Base-by-base conservation (phyloP, 257 asterid genomes). In the Solanum corneliomulleri region DNA sequence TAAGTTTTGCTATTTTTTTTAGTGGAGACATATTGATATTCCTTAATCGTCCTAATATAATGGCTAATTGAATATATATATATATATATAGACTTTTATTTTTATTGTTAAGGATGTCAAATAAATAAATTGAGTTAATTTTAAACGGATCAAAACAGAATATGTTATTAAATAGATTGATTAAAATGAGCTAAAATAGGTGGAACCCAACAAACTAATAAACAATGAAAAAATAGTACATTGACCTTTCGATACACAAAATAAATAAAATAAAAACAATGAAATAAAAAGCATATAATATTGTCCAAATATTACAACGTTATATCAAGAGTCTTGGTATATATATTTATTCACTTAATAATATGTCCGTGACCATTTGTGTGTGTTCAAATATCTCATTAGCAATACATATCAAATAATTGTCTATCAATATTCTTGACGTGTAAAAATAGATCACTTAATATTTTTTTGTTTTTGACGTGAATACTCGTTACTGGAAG, bases 1-100 rank as follows among this genome's bases (percentile, higher is more conserved):
- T 18, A 56, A 56, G 1, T 56, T 56, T 20, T 11, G 21, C 1
- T 0, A 7, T 20, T 2, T 3, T 18, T 2, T 1, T 18, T 4
- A 56, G 1, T 7, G n/a, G 5, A 0, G 5, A 56, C 11, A 56
- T 56, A 18, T 20, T 56, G 23, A 20, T 18, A 56, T 60, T 60
- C 21, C 68, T 60, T 21, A 3, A 58, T 20, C 1, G 1, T 58
- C 6, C 0, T 58, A 58, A 58, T 58, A 20, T 58, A 35, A 35
- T 21, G 27, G 11, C 68, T 58, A 0, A 58, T 58, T 20, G 21
- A 58, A 21, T 58, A 21, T 9, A 9, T 37, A 35, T 5, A 33
- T 0, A 33, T 2, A 31, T 3, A 33, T 3, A 33, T 3, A 33
- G 0, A 33, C 68, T 58, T 58, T 58, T 20, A 0, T 21, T 21